Percentiles rank a stretch among this genome's conserved stretches.
These are phyloP conservation scores for Eutrema japonicum DNA, from an alignment of 345 rosid species.

Conservation along the genomic window DNA sequence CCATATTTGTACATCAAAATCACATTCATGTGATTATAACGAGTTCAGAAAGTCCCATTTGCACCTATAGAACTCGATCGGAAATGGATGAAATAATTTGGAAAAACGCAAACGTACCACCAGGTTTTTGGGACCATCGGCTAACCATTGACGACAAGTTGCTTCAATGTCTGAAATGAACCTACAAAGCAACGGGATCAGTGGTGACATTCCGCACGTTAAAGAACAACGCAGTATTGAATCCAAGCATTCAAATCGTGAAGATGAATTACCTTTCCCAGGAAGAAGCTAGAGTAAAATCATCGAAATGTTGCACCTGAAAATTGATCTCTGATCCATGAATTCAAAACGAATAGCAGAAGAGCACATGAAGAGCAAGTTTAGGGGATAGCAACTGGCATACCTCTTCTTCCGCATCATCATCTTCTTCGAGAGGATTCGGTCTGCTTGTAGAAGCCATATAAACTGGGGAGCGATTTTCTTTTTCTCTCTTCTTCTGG, in stretches of 20 bases:
- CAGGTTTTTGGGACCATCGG: constrained; percentile 85
- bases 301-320: constrained; percentile 90
- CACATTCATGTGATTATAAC: background rate
- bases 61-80: constrained; percentile 11
- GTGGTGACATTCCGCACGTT: background rate
- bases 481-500: constrained; percentile 5
- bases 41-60: constrained; percentile 11
- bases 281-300: constrained; percentile 95
- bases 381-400: background rate
- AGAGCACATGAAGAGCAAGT: constrained; percentile 7
- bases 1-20: constrained; percentile 1
- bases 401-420: constrained; percentile 56
- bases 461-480: background rate
- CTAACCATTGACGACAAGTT: constrained; percentile 87
- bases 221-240: constrained; percentile 10
- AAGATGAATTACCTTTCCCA: constrained; percentile 80
- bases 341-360: constrained; percentile 12
- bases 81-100: background rate
- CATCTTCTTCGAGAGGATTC: constrained; percentile 53
- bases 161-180: constrained; percentile 97
- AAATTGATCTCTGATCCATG: constrained; percentile 22
- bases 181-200: constrained; percentile 48
- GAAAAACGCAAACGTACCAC: constrained; percentile 54
- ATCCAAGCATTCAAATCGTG: constrained; percentile 26
- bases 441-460: constrained; percentile 75